These are phyloP conservation scores for Alternaria arbusti DNA, from an alignment of 2,329 filamentous ascomycete genomes.

Conservation along the genomic window DNA sequence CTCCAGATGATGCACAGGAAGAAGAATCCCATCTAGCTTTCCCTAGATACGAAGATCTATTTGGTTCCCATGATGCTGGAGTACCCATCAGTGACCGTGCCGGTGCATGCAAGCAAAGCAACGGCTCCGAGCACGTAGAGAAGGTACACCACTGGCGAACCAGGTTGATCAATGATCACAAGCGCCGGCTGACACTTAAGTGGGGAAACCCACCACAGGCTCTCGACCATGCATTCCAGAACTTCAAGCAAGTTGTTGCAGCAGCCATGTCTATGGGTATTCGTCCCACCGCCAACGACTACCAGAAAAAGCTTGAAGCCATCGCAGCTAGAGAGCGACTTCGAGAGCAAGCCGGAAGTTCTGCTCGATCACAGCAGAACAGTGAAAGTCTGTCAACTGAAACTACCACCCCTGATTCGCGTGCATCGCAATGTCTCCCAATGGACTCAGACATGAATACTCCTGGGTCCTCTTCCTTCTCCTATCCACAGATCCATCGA, in stretches of 20 bases:
- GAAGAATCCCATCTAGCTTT: not conserved
- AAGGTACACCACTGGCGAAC: conserved; percentile 14
- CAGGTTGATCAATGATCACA: conserved; percentile 24
- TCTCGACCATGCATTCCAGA: not conserved
- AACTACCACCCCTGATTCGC: too few species aligned
- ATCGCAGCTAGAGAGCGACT: not conserved
- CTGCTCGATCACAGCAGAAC: not conserved
- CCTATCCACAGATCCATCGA: not conserved
- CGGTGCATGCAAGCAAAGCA: not conserved
- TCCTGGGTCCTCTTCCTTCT: not conserved
- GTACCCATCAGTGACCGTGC: not conserved
- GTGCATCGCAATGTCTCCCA: not conserved
- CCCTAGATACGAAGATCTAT: conserved; percentile 7
- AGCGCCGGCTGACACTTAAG: conserved; percentile 15
- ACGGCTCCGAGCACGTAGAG: not conserved
- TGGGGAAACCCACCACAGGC: conserved; percentile 5
- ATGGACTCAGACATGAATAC: not conserved
- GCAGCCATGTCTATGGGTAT: conserved; percentile 11
- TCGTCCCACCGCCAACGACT: conserved; percentile 1
- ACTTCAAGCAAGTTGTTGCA: conserved; percentile 16
- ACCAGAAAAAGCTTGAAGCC: not conserved
- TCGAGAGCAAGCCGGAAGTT: not conserved
- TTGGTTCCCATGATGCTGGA: conserved; percentile 1
- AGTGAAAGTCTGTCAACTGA: not conserved
- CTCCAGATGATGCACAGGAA: not conserved